These are phyloP conservation scores for Yamadazyma trypodendri DNA, from an alignment of 1,139 yeast species.

Conservation along the genomic window DNA sequence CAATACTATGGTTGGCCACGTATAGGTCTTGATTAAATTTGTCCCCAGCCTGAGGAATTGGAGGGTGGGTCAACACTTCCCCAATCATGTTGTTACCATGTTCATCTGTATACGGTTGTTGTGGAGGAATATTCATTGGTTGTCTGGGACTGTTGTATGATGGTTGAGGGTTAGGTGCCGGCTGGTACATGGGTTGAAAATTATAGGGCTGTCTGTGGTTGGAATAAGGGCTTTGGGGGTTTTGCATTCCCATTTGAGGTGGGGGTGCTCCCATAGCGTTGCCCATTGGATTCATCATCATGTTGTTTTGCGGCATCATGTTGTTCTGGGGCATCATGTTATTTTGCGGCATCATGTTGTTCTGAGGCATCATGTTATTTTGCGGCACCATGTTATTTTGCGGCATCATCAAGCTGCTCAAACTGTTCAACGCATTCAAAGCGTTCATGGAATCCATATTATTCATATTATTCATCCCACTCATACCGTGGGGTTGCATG, in stretches of 20 bases:
- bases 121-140: constrained; percentile 24
- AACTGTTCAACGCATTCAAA: constrained; percentile 16
- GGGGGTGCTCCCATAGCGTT: constrained; percentile 4
- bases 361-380: constrained; percentile 5
- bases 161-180: constrained; percentile 37
- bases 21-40: constrained; percentile 65
- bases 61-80: constrained; percentile 43
- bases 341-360: neutral
- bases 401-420: constrained; percentile 18
- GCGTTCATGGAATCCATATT: constrained; percentile 14
- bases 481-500: constrained; percentile 6
- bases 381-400: constrained; percentile 4
- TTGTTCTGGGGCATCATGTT: neutral
- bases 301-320: constrained; percentile 2
- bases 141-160: constrained; percentile 6
- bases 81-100: constrained; percentile 47
- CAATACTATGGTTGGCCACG: constrained; percentile 78
- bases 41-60: constrained; percentile 43
- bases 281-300: constrained; percentile 10
- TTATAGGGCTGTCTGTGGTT: constrained; percentile 24
- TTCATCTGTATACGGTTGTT: constrained; percentile 43
- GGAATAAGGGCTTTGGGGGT: constrained; percentile 16
- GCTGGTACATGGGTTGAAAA: constrained; percentile 46
- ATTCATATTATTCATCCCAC: constrained; percentile 12
- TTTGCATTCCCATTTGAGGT: constrained; percentile 8